Conservation (phyloP, 192 early-diverging fungal genomes). For the Linnemannia exigua region DNA sequence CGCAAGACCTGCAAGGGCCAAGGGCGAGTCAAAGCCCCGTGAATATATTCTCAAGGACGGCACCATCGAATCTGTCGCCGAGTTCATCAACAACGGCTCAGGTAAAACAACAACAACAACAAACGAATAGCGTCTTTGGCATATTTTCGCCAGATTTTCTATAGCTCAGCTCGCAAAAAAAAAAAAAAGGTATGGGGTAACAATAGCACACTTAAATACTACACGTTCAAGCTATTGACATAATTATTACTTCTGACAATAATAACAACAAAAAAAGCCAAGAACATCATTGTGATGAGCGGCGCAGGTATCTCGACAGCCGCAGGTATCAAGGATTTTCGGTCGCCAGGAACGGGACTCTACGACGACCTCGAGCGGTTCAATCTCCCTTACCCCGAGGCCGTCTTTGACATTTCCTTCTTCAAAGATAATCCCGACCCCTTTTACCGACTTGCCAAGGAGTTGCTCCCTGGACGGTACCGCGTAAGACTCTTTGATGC, state of each 20-base stretch:
- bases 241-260: not conserved
- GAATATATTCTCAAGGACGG: conserved; percentile 33
- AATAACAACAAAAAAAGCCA: conserved; percentile 46
- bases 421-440: conserved; percentile 88
- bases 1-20: conserved; percentile 11
- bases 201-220: no score
- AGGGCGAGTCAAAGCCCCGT: conserved; percentile 24
- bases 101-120: conserved; percentile 30
- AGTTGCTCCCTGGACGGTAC: conserved; percentile 88
- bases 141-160: no score
- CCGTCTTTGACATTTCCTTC: conserved; percentile 95
- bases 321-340: conserved; percentile 94
- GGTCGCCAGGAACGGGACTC: conserved; percentile 92
- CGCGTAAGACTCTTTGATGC: conserved; percentile 35
- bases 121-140: not conserved
- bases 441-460: conserved; percentile 91
- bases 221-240: not conserved
- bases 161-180: no score
- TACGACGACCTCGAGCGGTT: conserved; percentile 93
- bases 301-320: conserved; percentile 94
- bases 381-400: conserved; percentile 93
- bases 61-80: conserved; percentile 56
- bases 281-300: conserved; percentile 87
- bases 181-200: no score
- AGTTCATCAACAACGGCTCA: conserved; percentile 58